A percentile compares a stretch with the other conserved stretches of the same genome.
phyloP scores from a whole-genome alignment of 805 yeast genomes.

The Teunomyces funiuensis region DNA sequence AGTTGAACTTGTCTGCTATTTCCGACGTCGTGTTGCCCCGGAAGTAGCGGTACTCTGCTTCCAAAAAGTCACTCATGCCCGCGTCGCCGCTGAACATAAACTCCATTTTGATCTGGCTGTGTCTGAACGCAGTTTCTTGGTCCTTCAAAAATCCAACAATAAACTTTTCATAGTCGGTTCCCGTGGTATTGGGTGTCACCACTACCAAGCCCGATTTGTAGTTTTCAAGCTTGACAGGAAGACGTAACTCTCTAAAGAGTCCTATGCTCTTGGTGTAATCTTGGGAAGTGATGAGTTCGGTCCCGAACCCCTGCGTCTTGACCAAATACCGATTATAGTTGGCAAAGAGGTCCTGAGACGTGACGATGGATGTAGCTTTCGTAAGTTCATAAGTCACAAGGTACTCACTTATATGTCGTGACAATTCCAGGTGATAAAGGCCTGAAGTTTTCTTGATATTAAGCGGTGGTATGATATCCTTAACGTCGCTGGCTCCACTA shows the following conservation, averaged over 20 bases:
- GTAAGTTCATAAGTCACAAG: slow-evolving; percentile 36
- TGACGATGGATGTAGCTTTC: slow-evolving; percentile 35
- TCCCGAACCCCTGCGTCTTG: slow-evolving; percentile 46
- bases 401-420: slow-evolving; percentile 79
- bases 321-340: slow-evolving; percentile 38
- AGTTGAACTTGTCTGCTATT: slow-evolving; percentile 50
- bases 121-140: slow-evolving; percentile 23
- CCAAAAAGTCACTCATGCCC: slow-evolving; percentile 13
- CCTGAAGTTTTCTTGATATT: slow-evolving; percentile 33
- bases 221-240: slow-evolving; percentile 50
- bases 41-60: slow-evolving; percentile 21
- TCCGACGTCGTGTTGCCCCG: slow-evolving; percentile 40
- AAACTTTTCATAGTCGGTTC: slow-evolving; percentile 27
- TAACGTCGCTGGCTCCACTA: not conserved
- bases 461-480: slow-evolving; percentile 29
- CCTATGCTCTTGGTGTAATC: slow-evolving; percentile 66
- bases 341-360: slow-evolving; percentile 43
- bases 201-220: slow-evolving; percentile 38
- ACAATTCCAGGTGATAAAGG: slow-evolving; percentile 61
- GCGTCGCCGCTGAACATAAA: slow-evolving; percentile 18
- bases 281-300: slow-evolving; percentile 65
- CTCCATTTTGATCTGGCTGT: slow-evolving; percentile 24
- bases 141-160: slow-evolving; percentile 23
- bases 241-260: slow-evolving; percentile 51
- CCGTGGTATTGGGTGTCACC: slow-evolving; percentile 21